Conservation (phyloP, 495 filamentous ascomycete species). For the Penicillium ochrochloron region DNA sequence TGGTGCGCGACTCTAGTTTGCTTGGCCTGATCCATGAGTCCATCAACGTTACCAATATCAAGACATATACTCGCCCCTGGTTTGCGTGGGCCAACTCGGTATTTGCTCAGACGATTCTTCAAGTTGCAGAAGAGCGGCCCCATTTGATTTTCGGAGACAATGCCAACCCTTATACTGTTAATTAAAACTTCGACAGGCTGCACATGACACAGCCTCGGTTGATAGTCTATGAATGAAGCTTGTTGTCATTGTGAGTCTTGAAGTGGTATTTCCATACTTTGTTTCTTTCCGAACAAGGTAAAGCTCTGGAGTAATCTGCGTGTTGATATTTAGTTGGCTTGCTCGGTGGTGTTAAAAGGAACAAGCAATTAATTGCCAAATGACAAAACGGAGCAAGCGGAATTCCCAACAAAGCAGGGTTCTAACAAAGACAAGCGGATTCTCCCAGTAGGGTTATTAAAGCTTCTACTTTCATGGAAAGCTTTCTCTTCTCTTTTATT, state of each 20-base stretch:
- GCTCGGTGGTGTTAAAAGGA: too few relatives aligned
- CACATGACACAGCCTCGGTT: background rate
- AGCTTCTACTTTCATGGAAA: too few relatives aligned
- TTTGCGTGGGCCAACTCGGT: constrained; percentile 99
- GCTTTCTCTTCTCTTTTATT: too few relatives aligned
- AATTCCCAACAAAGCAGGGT: too few relatives aligned
- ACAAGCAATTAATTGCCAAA: too few relatives aligned
- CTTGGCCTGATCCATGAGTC: constrained; percentile 92
- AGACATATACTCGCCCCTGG: constrained; percentile 86
- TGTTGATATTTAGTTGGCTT: too few relatives aligned
- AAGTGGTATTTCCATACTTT: background rate
- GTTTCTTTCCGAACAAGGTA: background rate
- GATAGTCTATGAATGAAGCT: background rate
- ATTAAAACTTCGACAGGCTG: constrained; percentile 2
- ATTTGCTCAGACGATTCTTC: constrained; percentile 90
- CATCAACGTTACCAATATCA: constrained; percentile 76
- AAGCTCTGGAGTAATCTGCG: background rate
- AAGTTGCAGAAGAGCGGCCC: constrained; percentile 84
- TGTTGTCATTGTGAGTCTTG: background rate
- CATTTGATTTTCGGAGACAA: constrained; percentile 80
- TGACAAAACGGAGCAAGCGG: too few relatives aligned
- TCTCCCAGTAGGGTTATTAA: too few relatives aligned
- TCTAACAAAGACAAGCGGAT: too few relatives aligned
- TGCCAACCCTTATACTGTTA: constrained; percentile 42
- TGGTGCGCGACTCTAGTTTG: constrained; percentile 72